Conservation (phyloP, 1,139 yeast genomes). For the Sugiyamaella pinicola region DNA sequence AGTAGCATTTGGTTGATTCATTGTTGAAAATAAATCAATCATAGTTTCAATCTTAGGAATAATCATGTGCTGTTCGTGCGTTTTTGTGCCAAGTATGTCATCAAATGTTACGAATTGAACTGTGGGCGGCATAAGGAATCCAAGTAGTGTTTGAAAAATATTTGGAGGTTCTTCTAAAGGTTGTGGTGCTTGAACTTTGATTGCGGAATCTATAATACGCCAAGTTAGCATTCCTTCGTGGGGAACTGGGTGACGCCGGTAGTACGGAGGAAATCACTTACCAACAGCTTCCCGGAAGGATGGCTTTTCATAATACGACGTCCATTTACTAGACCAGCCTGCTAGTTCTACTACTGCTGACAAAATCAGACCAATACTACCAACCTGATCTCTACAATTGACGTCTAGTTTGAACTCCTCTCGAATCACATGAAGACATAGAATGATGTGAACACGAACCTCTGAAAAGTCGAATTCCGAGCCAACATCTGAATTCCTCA, state of each 20-base stretch:
- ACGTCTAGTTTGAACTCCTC: constrained; percentile 73
- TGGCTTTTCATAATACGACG: constrained; percentile 50
- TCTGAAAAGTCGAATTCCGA: constrained; percentile 27
- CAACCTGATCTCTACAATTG: constrained; percentile 45
- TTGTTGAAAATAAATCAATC: constrained; percentile 48
- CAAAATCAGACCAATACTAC: constrained; percentile 55
- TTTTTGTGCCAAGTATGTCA: constrained; percentile 58
- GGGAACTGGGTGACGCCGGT: not conserved
- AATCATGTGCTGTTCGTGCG: constrained; percentile 52
- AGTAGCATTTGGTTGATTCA: constrained; percentile 43
- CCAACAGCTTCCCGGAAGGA: not conserved
- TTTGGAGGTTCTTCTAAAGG: constrained; percentile 34
- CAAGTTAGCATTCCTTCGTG: not conserved
- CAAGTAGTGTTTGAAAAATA: constrained; percentile 27
- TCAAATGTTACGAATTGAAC: constrained; percentile 37
- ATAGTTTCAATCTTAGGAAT: constrained; percentile 22
- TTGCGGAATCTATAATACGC: not conserved
- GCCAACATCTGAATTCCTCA: constrained; percentile 22
- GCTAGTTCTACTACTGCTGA: constrained; percentile 65
- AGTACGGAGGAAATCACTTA: too few species aligned
- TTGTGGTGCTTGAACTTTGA: constrained; percentile 23
- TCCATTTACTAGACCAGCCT: constrained; percentile 78
- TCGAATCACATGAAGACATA: constrained; percentile 71
- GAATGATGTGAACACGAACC: constrained; percentile 60
- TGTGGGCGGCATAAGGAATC: constrained; percentile 24